Evolutionary conservation across 2,329 filamentous ascomycete genomes (phyloP).

Genomic region (Alternaria sp.): DNA sequence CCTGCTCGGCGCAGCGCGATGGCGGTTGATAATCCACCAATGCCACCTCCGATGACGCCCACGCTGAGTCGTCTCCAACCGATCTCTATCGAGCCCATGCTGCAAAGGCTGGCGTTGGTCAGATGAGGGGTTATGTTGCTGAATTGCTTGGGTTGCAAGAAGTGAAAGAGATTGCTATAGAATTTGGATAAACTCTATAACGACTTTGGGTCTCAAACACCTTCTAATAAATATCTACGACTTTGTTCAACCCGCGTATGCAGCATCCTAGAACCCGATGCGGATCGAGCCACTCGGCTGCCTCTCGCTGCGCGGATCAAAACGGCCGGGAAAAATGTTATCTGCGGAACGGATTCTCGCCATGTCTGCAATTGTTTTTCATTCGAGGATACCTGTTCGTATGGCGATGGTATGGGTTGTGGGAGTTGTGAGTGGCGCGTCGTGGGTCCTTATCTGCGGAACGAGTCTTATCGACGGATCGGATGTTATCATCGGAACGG

Average conservation of each 20-base stretch:
- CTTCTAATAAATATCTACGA: background rate
- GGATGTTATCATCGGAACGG: background rate
- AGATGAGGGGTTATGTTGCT: background rate
- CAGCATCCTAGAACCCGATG: background rate
- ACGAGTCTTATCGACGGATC: background rate
- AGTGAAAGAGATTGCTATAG: rapidly evolving
- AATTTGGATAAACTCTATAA: background rate
- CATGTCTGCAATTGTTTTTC: background rate
- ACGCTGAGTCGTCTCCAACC: conserved; percentile 42
- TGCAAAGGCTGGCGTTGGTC: background rate
- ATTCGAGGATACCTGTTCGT: background rate
- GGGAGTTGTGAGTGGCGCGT: background rate
- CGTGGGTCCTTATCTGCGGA: background rate
- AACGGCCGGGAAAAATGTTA: background rate
- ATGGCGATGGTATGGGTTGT: background rate
- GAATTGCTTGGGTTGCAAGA: background rate
- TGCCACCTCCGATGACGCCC: conserved; percentile 62
- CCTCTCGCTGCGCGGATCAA: background rate
- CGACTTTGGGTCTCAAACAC: background rate
- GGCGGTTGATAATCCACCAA: conserved; percentile 62
- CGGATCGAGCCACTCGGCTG: background rate
- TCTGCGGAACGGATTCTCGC: background rate
- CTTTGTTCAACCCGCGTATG: background rate
- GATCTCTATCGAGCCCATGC: background rate
- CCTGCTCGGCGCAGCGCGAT: conserved; percentile 64